Base-by-base conservation (phyloP, 495 filamentous ascomycete genomes). In the Aspergillus panamensis region DNA sequence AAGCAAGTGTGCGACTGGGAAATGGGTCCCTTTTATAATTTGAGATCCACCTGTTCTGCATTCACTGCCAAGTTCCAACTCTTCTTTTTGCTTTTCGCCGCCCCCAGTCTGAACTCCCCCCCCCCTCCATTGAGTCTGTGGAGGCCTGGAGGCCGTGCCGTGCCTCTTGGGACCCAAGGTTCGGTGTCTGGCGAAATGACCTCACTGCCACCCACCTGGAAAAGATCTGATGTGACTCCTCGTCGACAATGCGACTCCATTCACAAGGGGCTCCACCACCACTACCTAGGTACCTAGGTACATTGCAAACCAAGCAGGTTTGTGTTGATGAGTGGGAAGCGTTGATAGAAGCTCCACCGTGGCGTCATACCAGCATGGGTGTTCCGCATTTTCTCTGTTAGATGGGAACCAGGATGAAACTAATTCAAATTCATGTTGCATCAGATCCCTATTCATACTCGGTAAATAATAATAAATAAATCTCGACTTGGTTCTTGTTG, bases 121-220 rank as follows among this genome's bases (percentile, higher is more conserved):
- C 10, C 8, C 14, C 3, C 14, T 3, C 8, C 35, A 12, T 39
- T n/a, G 35, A 39, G 35, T 12, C 35, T 12, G 35, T 21, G 51
- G 37, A 53, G 53, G 25, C 35, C 35, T 30, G 29, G 21, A 40
- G 45, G 32, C 47, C 55, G 48, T 58, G 55, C 33, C 33, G 49
- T 52, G 50, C 50, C 50, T 49, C 33, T 51, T 25, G 14, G 55
- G 55, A 57, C 37, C 51, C 57, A 55, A 55, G 43, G 39, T 43
- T 58, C 35, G 55, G 20, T 17, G 48, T 16, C 33, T 17, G 21
- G 25, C 21, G 16, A 30, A 49, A 44, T 53, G 51, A 53, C 51
- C 25, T 53, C 51, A 53, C 47, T 49, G 19, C 20, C 51, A 43
- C 35, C 39, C 20, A 12, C n/a, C 5, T 5, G 21, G 47, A 29